phyloP scores from a whole-genome alignment of 148 eudicot species.

The Limonium bicolor region DNA sequence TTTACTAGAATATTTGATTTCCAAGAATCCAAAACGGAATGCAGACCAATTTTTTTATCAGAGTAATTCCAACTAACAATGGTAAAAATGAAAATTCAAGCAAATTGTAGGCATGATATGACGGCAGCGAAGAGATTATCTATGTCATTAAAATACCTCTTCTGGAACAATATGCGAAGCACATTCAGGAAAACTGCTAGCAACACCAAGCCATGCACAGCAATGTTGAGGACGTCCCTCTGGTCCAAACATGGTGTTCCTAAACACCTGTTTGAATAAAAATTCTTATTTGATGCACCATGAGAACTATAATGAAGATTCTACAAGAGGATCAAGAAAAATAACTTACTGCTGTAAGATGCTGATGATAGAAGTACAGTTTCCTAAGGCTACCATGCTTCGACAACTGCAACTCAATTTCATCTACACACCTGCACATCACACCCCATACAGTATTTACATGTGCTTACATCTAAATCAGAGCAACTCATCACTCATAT shows the following conservation, averaged over 20 bases:
- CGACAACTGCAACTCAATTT: constrained; percentile 83
- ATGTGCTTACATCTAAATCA: too few relatives aligned
- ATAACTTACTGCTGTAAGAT: constrained; percentile 83
- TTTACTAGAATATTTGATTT: too few relatives aligned
- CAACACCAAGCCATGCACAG: constrained; percentile 99
- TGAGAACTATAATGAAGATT: not conserved
- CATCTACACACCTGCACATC: constrained; percentile 83
- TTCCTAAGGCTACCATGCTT: constrained; percentile 94
- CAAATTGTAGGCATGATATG: too few relatives aligned
- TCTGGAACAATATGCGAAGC: constrained; percentile 93
- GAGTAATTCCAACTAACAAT: too few relatives aligned
- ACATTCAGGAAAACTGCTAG: constrained; percentile 98
- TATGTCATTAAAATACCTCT: constrained; percentile 59
- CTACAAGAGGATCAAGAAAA: constrained; percentile 1
- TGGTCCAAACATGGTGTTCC: constrained; percentile 99
- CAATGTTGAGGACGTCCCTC: constrained; percentile 99
- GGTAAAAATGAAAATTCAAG: too few relatives aligned
- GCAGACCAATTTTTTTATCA: too few relatives aligned
- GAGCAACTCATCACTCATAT: too few relatives aligned
- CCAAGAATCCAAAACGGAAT: too few relatives aligned
- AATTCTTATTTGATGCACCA: not conserved
- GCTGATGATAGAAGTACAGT: constrained; percentile 95
- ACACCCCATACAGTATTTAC: constrained; percentile 7
- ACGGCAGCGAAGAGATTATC: too few relatives aligned
- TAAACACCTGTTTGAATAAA: constrained; percentile 56